phyloP scores from a whole-genome alignment of 2,329 filamentous ascomycete genomes.

The Fusarium sp. region DNA sequence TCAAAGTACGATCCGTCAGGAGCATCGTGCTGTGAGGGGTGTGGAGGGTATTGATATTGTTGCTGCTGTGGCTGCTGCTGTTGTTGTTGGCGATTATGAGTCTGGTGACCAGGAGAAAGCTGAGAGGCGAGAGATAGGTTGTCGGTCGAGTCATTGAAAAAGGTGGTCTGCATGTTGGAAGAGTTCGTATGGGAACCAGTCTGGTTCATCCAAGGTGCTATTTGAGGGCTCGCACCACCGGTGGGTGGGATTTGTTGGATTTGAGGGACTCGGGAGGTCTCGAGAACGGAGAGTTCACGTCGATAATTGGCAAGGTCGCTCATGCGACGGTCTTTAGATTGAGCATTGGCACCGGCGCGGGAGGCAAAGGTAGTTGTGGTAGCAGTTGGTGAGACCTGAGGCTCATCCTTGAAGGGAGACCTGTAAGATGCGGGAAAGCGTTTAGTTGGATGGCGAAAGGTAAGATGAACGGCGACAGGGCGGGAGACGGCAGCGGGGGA shows the following conservation, averaged over 20 bases:
- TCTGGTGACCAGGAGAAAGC: conserved; percentile 76
- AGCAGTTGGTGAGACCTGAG: conserved; percentile 64
- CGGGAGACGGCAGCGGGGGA: conserved; percentile 34
- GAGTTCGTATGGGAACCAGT: conserved; percentile 56
- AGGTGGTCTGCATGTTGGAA: conserved; percentile 66
- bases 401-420: conserved; percentile 54
- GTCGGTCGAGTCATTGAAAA: conserved; percentile 83
- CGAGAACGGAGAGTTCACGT: conserved; percentile 77
- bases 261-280: conserved; percentile 71
- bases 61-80: conserved; percentile 50
- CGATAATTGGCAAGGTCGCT: conserved; percentile 77
- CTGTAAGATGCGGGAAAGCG: conserved; percentile 42
- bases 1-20: conserved; percentile 75
- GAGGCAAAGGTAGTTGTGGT: conserved; percentile 60
- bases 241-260: conserved; percentile 67
- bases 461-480: conserved; percentile 36
- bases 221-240: conserved; percentile 65
- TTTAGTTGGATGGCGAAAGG: conserved; percentile 38
- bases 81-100: conserved; percentile 51
- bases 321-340: conserved; percentile 66
- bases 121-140: conserved; percentile 73
- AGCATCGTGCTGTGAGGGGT: conserved; percentile 64
- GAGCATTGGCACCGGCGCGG: conserved; percentile 58
- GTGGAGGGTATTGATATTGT: conserved; percentile 9
- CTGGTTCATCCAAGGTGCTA: conserved; percentile 70